These are phyloP conservation scores for Aeschynomene evenia DNA, from an alignment of 306 rosid genomes.

Conservation along the genomic window DNA sequence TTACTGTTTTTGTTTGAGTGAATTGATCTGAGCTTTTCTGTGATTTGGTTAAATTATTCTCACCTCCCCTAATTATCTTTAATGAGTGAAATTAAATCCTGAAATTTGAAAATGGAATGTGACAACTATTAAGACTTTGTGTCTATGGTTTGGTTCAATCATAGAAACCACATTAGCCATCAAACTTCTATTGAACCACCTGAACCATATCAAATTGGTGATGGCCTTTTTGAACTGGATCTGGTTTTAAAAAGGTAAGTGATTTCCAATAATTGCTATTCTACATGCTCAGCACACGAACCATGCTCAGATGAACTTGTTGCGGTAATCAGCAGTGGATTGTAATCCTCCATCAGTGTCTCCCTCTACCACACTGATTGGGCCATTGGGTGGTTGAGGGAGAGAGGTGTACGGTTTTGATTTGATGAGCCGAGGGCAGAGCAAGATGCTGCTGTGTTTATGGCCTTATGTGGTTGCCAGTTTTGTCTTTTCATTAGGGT, in stretches of 20 bases:
- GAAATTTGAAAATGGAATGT: conserved; percentile 16
- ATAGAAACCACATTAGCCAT: background rate
- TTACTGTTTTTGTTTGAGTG: conserved; percentile 1
- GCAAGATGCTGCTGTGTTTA: background rate
- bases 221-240: background rate
- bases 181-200: background rate
- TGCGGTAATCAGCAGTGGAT: background rate
- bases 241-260: background rate
- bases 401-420: background rate
- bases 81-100: conserved; percentile 17
- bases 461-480: background rate
- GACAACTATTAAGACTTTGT: background rate
- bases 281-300: background rate
- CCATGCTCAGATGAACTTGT: background rate
- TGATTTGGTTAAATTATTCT: background rate
- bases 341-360: background rate
- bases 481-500: background rate
- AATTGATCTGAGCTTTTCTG: conserved; percentile 15
- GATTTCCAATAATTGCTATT: background rate
- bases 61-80: background rate
- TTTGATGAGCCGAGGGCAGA: background rate
- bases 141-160: background rate
- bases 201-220: background rate
- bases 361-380: background rate
- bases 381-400: background rate